Base-by-base conservation (phyloP, 257 asterid species). In the Leptodermis oblonga region DNA sequence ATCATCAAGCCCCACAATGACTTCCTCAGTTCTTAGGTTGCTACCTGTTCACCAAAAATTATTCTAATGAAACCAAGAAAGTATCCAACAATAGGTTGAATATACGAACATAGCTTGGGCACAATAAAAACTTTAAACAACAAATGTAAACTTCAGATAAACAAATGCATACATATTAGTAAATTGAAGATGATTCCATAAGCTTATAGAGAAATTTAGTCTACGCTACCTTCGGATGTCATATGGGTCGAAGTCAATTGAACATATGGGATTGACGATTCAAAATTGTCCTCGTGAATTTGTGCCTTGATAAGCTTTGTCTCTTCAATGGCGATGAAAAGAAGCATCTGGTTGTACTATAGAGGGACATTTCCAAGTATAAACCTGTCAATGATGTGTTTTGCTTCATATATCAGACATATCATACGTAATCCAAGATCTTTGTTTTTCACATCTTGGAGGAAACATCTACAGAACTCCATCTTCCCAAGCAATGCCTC, bases 331-430 rank as follows among this genome's bases (percentile, higher is more conserved):
- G 60, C 43, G 65, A 17, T 34, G 12, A n/a, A 42, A 8, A 75
- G 46, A 14, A 52, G 28, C 20, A 61, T 23, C 49, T 15, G 60
- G 43, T 56, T 39, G 56, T 52, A 58, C 72, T 66, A 36, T 2
- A 25, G 5, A 12, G 70, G 43, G 2, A 1, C 22, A 25, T 37
- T 37, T 39, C 49, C 52, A 34, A 54, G n/a, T 0, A 48, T 2
- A 26, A 15, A 30, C 1, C 62, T 34, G 34, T 70, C 64, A 49
- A 61, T 51, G 28, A 65, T 31, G 60, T 67, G 41, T 8, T 66
- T 69, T 3, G 56, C 62, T 51, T 76, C 45, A 51, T 60, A 55
- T 5, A 53, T 71, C 34, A 51, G 49, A 36, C 73, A 7, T 10
- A 26, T 5, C 20, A 58, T 3, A 22, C 17, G 34, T 20, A 33